phyloP scores from a whole-genome alignment of 352 stramenopile genomes.

The Pythium sp. region DNA sequence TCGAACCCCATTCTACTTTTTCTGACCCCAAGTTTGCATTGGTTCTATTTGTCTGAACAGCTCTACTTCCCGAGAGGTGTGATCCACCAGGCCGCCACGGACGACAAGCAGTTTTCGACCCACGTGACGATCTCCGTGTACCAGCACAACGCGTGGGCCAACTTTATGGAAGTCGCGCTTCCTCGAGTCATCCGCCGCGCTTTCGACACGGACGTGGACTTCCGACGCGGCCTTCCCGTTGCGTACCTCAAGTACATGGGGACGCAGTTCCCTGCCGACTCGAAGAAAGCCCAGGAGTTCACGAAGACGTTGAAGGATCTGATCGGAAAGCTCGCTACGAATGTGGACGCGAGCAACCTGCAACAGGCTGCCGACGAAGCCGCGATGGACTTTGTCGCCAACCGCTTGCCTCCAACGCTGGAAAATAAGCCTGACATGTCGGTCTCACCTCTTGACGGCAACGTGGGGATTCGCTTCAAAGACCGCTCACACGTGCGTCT shows the following conservation, averaged over 20 bases:
- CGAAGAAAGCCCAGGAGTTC: slow-evolving; percentile 49
- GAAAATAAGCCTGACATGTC: slow-evolving; percentile 14
- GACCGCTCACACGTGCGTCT: slow-evolving; percentile 70
- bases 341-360: slow-evolving; percentile 51
- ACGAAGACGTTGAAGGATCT: slow-evolving; percentile 40
- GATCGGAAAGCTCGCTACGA: slow-evolving; percentile 44
- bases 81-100: slow-evolving; percentile 77
- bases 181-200: slow-evolving; percentile 73
- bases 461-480: slow-evolving; percentile 55
- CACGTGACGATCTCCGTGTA: slow-evolving; percentile 89
- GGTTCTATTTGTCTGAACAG: slow-evolving; percentile 16
- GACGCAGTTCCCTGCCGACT: slow-evolving; percentile 49
- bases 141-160: slow-evolving; percentile 86
- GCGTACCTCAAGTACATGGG: slow-evolving; percentile 74
- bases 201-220: slow-evolving; percentile 73
- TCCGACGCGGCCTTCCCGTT: slow-evolving; percentile 70
- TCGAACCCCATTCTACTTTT: not conserved
- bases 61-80: slow-evolving; percentile 85
- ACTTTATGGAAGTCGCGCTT: slow-evolving; percentile 82
- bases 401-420: slow-evolving; percentile 54
- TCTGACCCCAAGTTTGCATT: not conserved
- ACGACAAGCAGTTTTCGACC: slow-evolving; percentile 76
- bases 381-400: slow-evolving; percentile 70
- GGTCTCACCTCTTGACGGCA: slow-evolving; percentile 35
- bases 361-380: slow-evolving; percentile 74